These are phyloP conservation scores for Berkeleyomyces rouxiae DNA, from an alignment of 2,329 filamentous ascomycete species.

Conservation along the genomic window DNA sequence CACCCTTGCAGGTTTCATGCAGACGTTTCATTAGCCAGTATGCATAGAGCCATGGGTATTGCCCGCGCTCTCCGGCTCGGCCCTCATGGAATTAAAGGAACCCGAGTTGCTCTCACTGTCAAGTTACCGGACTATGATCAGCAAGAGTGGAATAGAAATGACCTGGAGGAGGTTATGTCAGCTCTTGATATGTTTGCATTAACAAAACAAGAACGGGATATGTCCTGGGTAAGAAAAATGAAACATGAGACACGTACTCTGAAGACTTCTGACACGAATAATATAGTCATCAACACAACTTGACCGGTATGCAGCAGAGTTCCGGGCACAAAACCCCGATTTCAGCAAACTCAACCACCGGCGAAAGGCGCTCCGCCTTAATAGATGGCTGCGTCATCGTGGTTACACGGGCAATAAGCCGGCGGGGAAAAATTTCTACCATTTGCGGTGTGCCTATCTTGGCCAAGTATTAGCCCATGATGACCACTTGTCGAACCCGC, in stretches of 20 bases:
- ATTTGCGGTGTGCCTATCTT: slow-evolving; percentile 26
- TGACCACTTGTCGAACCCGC: slow-evolving; percentile 63
- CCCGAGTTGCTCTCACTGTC: neutral
- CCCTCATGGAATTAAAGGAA: slow-evolving; percentile 4
- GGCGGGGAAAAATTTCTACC: slow-evolving; percentile 2
- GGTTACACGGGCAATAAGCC: slow-evolving; percentile 53
- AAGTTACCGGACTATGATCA: neutral
- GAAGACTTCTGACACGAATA: neutral
- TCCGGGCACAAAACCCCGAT: slow-evolving; percentile 35
- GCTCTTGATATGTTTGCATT: slow-evolving; percentile 84
- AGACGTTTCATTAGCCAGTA: slow-evolving; percentile 26
- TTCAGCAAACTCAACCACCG: slow-evolving; percentile 44
- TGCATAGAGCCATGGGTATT: slow-evolving; percentile 67
- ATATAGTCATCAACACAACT: slow-evolving; percentile 44
- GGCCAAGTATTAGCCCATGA: slow-evolving; percentile 59
- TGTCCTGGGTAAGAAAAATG: slow-evolving; percentile 43
- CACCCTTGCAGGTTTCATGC: slow-evolving; percentile 11
- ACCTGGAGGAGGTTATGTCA: slow-evolving; percentile 56
- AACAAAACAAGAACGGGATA: slow-evolving; percentile 53
- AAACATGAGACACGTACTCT: neutral
- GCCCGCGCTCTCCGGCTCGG: slow-evolving; percentile 45
- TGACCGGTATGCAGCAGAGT: slow-evolving; percentile 41
- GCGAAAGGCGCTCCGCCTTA: slow-evolving; percentile 49
- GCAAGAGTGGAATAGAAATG: neutral
- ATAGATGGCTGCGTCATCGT: slow-evolving; percentile 49